phyloP scores from a whole-genome alignment of 2,329 filamentous ascomycete genomes.

The Cercospora sojina region DNA sequence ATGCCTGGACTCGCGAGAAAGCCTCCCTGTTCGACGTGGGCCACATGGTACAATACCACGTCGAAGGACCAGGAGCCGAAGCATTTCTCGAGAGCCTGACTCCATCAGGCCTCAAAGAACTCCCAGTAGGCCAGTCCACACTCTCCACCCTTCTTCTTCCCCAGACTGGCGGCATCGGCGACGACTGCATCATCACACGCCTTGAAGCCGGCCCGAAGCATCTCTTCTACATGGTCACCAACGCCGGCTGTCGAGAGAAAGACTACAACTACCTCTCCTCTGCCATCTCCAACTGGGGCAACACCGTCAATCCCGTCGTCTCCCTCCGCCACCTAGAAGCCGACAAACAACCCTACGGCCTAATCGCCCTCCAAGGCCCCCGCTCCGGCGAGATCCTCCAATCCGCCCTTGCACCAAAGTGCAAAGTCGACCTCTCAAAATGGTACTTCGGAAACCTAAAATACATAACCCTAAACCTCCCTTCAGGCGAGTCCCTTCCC shows the following conservation, averaged over 20 bases:
- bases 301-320: constrained; percentile 47
- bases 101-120: constrained; percentile 66
- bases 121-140: constrained; percentile 69
- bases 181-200: constrained; percentile 87
- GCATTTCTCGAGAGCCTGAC: constrained; percentile 82
- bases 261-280: constrained; percentile 73
- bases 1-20: constrained; percentile 83
- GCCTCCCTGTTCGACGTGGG: constrained; percentile 93
- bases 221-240: constrained; percentile 89
- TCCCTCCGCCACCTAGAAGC: constrained; percentile 35
- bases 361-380: constrained; percentile 89
- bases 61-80: constrained; percentile 76
- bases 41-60: constrained; percentile 89
- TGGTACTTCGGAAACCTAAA: constrained; percentile 81
- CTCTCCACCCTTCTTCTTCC: constrained; percentile 82
- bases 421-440: constrained; percentile 55
- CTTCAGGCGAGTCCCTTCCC: constrained; percentile 49
- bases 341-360: constrained; percentile 62
- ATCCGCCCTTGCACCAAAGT: constrained; percentile 57
- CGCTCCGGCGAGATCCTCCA: constrained; percentile 68
- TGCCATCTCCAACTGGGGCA: constrained; percentile 63
- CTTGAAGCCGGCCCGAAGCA: constrained; percentile 54
- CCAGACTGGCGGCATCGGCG: constrained; percentile 82
- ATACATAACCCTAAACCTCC: constrained; percentile 63
- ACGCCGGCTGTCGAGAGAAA: constrained; percentile 87